A percentile compares a stretch with the other conserved stretches of the same genome.
These are phyloP conservation scores for Diatrype stigma DNA, from an alignment of 2,329 filamentous ascomycete species.

Conservation along the genomic window DNA sequence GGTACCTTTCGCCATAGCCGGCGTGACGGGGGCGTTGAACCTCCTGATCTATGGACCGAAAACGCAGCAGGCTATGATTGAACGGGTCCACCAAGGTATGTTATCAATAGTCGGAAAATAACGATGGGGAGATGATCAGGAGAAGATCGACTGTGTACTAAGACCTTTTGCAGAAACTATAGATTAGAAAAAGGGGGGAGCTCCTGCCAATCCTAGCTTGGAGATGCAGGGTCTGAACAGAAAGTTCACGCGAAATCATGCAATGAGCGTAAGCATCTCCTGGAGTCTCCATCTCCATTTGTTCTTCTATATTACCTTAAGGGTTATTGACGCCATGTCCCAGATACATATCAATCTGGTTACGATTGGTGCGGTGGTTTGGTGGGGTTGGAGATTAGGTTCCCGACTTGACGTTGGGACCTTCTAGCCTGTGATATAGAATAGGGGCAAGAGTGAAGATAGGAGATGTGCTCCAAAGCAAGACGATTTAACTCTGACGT, in stretches of 20 bases:
- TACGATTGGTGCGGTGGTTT: slow-evolving; percentile 26
- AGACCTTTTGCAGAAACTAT: slow-evolving; percentile 13
- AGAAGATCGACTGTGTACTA: slow-evolving; percentile 4
- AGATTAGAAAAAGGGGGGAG: slow-evolving; percentile 9
- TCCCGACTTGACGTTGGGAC: slow-evolving; percentile 15
- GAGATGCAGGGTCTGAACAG: slow-evolving; percentile 26
- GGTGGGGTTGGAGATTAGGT: slow-evolving; percentile 27
- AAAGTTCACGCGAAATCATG: slow-evolving; percentile 31
- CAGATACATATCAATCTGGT: slow-evolving; percentile 37
- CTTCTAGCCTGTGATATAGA: background rate
- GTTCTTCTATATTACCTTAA: background rate
- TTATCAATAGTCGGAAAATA: background rate
- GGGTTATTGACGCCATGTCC: background rate
- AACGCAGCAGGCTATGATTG: slow-evolving; percentile 28
- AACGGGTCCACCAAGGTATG: slow-evolving; percentile 28
- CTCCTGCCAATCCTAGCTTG: slow-evolving; percentile 8
- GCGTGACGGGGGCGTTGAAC: slow-evolving; percentile 29
- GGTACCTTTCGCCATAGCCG: slow-evolving; percentile 31
- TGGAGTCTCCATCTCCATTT: background rate
- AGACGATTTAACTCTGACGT: too few species aligned
- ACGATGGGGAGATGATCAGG: too few species aligned
- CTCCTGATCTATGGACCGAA: slow-evolving; percentile 33
- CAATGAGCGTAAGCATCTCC: slow-evolving; percentile 27
- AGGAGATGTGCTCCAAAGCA: too few species aligned
- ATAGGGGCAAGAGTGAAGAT: too few species aligned